Evolutionary conservation across 345 rosid genomes (phyloP), one percentile per base, ranked within the genome.

Genomic region (Acer yangbiense): DNA sequence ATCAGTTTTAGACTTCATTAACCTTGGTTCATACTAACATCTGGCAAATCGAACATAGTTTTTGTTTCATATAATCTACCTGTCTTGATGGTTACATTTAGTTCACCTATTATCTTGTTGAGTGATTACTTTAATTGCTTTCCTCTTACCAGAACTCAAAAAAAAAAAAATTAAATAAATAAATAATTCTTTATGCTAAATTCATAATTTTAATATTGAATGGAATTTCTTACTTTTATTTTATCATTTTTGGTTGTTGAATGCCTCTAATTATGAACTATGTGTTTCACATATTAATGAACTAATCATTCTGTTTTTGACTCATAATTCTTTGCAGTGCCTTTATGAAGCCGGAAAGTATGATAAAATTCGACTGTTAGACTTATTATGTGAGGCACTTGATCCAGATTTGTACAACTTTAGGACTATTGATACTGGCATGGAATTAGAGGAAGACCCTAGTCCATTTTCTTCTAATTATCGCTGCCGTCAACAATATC

Each of bases 381-480:
- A 94, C 92, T 78, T 94, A 60, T 83, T 91, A 57, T 92, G 96
- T 52, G 99, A 96, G 83, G 92, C 90, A 75, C 93, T 92, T 83
- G 91, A 94, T 86, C 97, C 95, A 46, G 88, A 87, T 61, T 83
- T 85, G 44, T 85, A 72, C 72, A 82, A 78, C 76, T 76, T 80
- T 72, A 82, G 79, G 82, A 81, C 63, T 70, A 73, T 80, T 55
- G 75, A 41, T 48, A n/a, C 74, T 68, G 12, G 18, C 20, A 65
- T 17, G 18, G 78, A 78, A 55, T 44, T 74, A 16, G 75, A 74
- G 39, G 73, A 79, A 46, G 78, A 76, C 62, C 39, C 67, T 46
- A 35, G 29, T 52, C 70, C 44, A 72, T 82, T 80, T 66, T 80
- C 88, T 76, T 65, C 83, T 58, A 79, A 67, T 75, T 66, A 54